phyloP scores from a whole-genome alignment of 1,284 basidiomycete species.

The Cutaneotrichosporon curvatum region DNA sequence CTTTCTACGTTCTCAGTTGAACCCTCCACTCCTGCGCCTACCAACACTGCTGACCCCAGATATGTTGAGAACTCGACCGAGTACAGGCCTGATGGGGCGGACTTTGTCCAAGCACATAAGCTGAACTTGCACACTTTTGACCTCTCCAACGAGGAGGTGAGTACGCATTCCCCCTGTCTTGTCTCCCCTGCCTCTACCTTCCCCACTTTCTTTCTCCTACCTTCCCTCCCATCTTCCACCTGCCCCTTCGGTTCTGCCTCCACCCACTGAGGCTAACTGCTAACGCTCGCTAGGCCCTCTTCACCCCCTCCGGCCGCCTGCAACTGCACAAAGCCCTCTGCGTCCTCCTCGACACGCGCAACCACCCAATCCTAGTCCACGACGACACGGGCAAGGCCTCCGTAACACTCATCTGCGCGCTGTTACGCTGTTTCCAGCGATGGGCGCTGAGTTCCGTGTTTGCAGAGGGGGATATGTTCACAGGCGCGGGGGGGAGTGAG shows the following conservation, averaged over 20 bases:
- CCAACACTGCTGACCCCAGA: slow-evolving; percentile 20
- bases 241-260: not conserved
- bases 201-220: not conserved
- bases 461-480: slow-evolving; percentile 43
- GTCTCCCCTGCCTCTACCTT: no score
- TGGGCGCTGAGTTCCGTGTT: slow-evolving; percentile 41
- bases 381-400: slow-evolving; percentile 43
- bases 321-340: slow-evolving; percentile 18
- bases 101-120: slow-evolving; percentile 28
- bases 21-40: no score
- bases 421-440: slow-evolving; percentile 35
- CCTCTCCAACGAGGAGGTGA: slow-evolving; percentile 29
- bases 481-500: slow-evolving; percentile 42
- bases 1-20: no score
- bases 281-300: slow-evolving; percentile 18
- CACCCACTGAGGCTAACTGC: not conserved
- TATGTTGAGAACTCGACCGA: slow-evolving; percentile 36
- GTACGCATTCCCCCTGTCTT: not conserved
- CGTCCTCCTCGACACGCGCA: slow-evolving; percentile 33
- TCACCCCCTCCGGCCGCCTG: slow-evolving; percentile 17
- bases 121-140: slow-evolving; percentile 30
- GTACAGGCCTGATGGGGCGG: slow-evolving; percentile 36
- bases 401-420: slow-evolving; percentile 31
- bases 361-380: slow-evolving; percentile 40
- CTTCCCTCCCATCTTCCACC: not conserved